phyloP scores from a whole-genome alignment of 805 yeast species.

The Starmerella asiatica region DNA sequence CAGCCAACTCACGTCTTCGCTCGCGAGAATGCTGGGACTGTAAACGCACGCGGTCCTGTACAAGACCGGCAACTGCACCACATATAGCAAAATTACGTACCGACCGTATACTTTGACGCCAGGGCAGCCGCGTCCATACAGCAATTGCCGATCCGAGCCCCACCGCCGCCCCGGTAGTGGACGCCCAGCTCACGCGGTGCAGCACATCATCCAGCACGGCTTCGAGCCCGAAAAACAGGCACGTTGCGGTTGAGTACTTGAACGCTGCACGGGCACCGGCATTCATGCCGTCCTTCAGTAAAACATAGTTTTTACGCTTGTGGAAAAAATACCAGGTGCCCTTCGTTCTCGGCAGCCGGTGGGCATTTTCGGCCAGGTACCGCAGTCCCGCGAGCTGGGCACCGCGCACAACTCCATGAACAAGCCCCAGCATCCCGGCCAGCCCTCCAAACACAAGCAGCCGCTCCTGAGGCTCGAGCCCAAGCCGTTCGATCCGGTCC shows the following conservation, averaged over 20 bases:
- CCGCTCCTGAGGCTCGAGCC: conserved; percentile 12
- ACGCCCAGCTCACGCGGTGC: conserved; percentile 45
- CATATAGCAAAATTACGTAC: conserved; percentile 39
- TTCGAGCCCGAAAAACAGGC: conserved; percentile 46
- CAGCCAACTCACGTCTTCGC: background rate
- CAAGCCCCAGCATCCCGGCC: conserved; percentile 22
- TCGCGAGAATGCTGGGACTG: conserved; percentile 3
- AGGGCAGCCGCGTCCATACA: conserved; percentile 26
- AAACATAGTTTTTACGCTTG: conserved; percentile 65
- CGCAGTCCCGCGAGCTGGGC: conserved; percentile 41
- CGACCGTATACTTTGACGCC: conserved; percentile 24
- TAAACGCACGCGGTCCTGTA: conserved; percentile 40
- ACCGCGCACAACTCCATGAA: conserved; percentile 47
- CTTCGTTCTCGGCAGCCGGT: conserved; percentile 58
- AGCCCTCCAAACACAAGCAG: conserved; percentile 12
- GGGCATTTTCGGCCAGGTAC: conserved; percentile 69
- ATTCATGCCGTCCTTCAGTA: conserved; percentile 42
- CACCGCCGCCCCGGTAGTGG: conserved; percentile 47
- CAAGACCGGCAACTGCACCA: conserved; percentile 49
- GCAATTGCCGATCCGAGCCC: conserved; percentile 43
- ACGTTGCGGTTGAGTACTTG: conserved; percentile 35
- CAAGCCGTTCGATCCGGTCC: conserved; percentile 14
- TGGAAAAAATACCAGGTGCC: conserved; percentile 87
- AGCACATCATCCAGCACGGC: conserved; percentile 42
- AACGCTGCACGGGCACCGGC: conserved; percentile 34